phyloP scores from a whole-genome alignment of 768 basidiomycete genomes.

The Hirschioporus abietinus region DNA sequence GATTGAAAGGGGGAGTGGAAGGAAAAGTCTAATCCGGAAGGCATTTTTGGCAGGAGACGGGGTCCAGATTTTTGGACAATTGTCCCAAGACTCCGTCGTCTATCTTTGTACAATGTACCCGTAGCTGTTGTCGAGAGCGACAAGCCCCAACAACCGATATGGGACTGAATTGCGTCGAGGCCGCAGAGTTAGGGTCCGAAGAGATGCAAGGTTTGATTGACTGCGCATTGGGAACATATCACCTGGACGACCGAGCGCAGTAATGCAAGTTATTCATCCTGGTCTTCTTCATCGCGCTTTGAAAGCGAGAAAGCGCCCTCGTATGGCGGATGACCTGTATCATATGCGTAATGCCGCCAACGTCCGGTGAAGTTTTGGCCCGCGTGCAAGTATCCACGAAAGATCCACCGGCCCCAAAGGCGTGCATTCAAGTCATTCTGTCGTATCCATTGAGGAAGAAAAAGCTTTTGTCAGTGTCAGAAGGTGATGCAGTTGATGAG shows the following conservation, averaged over 20 bases:
- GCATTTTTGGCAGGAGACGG: neutral
- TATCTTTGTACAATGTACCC: neutral
- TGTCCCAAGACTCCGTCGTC: neutral
- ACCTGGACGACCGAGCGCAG: neutral
- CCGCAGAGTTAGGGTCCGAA: neutral
- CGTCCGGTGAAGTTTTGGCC: slow-evolving; percentile 65
- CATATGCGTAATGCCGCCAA: slow-evolving; percentile 53
- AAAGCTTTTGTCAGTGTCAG: neutral
- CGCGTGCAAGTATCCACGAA: slow-evolving; percentile 68
- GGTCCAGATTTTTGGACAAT: neutral
- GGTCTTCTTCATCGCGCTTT: slow-evolving; percentile 30
- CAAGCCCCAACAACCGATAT: neutral
- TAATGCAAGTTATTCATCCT: neutral
- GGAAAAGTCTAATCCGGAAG: neutral
- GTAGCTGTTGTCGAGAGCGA: neutral
- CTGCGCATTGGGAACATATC: neutral
- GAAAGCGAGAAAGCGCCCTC: slow-evolving; percentile 66
- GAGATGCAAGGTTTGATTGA: neutral
- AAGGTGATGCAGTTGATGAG: neutral
- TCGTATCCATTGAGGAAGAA: neutral
- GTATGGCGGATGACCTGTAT: slow-evolving; percentile 43
- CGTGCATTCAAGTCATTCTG: neutral
- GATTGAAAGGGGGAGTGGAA: neutral
- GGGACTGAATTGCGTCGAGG: neutral
- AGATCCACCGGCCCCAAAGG: slow-evolving; percentile 32